Evolutionary conservation across 305 asterid genomes (phyloP).

Genomic region (Solanum hybrid): DNA sequence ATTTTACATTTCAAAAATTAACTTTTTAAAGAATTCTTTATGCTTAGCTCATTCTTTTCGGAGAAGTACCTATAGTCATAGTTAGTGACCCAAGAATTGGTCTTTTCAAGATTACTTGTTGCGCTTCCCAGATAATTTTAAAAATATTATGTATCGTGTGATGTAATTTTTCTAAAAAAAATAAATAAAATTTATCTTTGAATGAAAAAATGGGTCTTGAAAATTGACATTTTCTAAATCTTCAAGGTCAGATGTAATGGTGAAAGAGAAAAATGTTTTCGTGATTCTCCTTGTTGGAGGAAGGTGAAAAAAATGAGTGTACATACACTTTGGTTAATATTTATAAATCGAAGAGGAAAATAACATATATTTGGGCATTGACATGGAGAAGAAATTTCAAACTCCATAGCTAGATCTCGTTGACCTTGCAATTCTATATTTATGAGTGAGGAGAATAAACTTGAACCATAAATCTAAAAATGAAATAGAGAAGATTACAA

Average conservation of each 20-base stretch:
- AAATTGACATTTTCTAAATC: no score
- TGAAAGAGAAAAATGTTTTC: neutral
- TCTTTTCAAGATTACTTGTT: neutral
- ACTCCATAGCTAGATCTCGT: neutral
- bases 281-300: neutral
- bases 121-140: neutral
- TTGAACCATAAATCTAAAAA: neutral
- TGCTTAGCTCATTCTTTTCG: neutral
- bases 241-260: neutral
- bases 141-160: neutral
- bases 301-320: neutral
- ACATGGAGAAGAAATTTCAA: neutral
- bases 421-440: neutral
- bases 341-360: neutral
- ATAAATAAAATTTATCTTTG: neutral
- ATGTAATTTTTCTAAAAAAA: no score
- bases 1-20: neutral
- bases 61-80: neutral
- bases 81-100: neutral
- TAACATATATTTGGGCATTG: neutral
- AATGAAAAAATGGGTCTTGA: neutral
- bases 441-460: neutral
- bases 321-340: neutral
- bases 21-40: neutral
- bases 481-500: neutral